Evolutionary conservation across 2,329 filamentous ascomycete genomes (phyloP), one percentile per base, ranked within the genome.

Genomic region (Cladosporium sp.): DNA sequence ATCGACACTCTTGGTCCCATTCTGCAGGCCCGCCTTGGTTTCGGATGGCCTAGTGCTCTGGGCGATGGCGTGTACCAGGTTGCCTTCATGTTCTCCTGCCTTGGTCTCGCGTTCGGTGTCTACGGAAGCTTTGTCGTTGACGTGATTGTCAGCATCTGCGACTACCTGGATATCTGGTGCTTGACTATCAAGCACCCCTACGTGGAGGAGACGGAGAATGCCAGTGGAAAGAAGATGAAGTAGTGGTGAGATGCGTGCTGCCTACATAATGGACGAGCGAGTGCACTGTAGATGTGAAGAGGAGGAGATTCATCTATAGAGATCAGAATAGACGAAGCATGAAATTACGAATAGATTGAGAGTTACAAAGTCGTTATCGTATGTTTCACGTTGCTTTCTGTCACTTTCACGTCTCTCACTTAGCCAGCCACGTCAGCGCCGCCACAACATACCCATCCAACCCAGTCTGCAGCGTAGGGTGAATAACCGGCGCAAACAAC

Each of bases 131-230:
- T 99, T 78, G 92, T 98, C 65, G 91, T 96, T 36, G 95, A 98
- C 77, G 93, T 98, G 65, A 97, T 99, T 71, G 92, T 95, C 67
- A 96, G 92, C 34, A 98, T 99, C 73, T 99, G 95, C 80, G 95
- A 99, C 78, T 97, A 96, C 78, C 85, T 98, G 68, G 95, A 99
- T 77, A 99, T 99, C 71, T 98, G 93, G 92, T 99, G 95, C 77
- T 83, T 99, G 77, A 96, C 92, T 1, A 99, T 99, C 81, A 99
- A 99, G 86, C 89, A 98, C 74, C 87, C 87, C 0, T 83, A 84
- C n/a, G 71, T 67, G 14, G 67, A 65, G 36, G 68, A 69, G 65
- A 59, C 36, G 3, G 67, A 66, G 34, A 67, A 69, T 7, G 49
- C 49, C 2, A 69, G 68, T 18, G 57, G 65, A 34, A 72, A 71